Evolutionary conservation across 192 early-diverging fungal genomes (phyloP), one percentile per base, ranked within the genome.

Genomic region (Dimargaris xerosporica): DNA sequence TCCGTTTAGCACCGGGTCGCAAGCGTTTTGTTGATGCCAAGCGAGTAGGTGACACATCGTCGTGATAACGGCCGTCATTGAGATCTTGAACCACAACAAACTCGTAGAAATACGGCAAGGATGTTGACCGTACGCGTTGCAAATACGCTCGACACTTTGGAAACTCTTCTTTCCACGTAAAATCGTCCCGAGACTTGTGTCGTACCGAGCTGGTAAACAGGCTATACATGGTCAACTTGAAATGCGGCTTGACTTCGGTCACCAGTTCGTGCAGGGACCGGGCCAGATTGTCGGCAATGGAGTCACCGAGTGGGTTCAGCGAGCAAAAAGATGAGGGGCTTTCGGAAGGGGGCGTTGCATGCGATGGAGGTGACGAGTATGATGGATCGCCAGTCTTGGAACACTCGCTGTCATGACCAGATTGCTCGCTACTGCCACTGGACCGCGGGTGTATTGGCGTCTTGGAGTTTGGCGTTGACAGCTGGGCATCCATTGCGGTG

Each of bases 141-240:
- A 78, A 51, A 4, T 50, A 61, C 15, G 71, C 75, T 13, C 67
- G 68, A 54, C 75, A 76, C 64, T 82, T 80, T 15, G 71, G 75
- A 58, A 77, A 82, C 59, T 91, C 89, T 66, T 91, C 89, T 65
- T 88, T 88, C 89, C 89, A 91, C 2, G 88, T 90, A 58, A 80
- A 84, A 19, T 86, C 85, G 5, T 66, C 53, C 39, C 69, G 72
- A 6, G 76, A 66, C 60, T 79, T 79, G 16, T 80, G 75, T 3
- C 86, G 64, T 0, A 83, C 77, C 10, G 83, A 85, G 0, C 73
- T 80, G 10, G 76, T 67, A 67, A 91, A 91, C 62, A 89, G 62
- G 4, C 78, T 82, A 66, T 88, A 91, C 31, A 90, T 65, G 4
- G 73, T 78, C 21, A 84, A 62, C 0, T 59, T 61, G 65, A 85